Evolutionary conservation across 352 stramenopile genomes (phyloP), one percentile per base, ranked within the genome.

Genomic region (Pythium folliculosum): DNA sequence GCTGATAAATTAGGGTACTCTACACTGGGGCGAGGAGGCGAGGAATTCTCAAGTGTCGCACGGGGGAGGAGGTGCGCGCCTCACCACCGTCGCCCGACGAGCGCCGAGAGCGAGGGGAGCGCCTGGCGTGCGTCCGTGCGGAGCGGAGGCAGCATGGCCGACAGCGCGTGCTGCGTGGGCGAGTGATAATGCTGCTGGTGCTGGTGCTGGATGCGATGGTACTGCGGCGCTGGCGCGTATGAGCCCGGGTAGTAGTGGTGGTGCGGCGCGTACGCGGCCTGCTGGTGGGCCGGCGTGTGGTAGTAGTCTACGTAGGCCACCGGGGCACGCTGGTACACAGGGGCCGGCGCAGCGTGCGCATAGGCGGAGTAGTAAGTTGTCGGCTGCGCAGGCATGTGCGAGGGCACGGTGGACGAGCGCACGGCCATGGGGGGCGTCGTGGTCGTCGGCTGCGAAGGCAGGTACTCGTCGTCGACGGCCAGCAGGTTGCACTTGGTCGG

Each of bases 401-500:
- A 45, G 19, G 57, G 17, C 57, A 37, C 9, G 12, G 32, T 37
- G 13, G 35, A 6, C 19, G 57, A 38, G 5, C 38, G 54, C n/a
- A 38, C 37, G 13, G 45, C 17, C 57, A 35, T n/a, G 21, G 25
- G 30, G 27, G 23, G 25, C 16, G 16, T 57, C 51, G 25, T 60
- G 53, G 22, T 38, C 30, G 21, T 37, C 13, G 57, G 47, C 19
- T 45, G 57, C 1, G 25, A 16, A 16, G 50, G 61, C 30, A 67
- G 50, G 48, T 60, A 67, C 47, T 81, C 72, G 7, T 81, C 72
- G 32, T 82, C 76, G 22, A 71, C 61, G 4, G 69, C 70, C 9
- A 84, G 67, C 22, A 78, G 63, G 60, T 78, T 89, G 68, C 67
- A 78, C 23, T 76, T 75, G 25, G 82, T 92, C 32, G 84, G 82